phyloP scores from a whole-genome alignment of 768 basidiomycete genomes.

The Gautieria morchelliformis region DNA sequence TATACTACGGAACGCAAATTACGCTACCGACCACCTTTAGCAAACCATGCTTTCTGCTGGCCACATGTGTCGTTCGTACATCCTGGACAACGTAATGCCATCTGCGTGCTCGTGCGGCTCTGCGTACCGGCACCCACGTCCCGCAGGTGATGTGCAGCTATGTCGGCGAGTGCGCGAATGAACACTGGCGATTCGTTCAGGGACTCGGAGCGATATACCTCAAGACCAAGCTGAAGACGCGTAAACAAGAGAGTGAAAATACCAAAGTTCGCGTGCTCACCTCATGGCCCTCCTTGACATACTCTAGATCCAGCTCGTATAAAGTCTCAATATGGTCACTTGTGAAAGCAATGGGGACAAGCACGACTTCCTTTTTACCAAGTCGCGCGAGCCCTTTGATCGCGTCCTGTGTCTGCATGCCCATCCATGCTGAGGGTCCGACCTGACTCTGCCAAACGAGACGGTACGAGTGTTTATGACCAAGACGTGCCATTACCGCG shows the following conservation, averaged over 20 bases:
- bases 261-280: constrained; percentile 31
- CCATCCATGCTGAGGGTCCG: constrained; percentile 97
- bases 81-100: constrained; percentile 85
- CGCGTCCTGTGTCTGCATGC: constrained; percentile 88
- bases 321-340: constrained; percentile 99
- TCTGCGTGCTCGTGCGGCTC: constrained; percentile 65
- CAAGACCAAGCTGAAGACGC: constrained; percentile 68
- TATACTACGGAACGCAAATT: background rate
- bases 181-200: constrained; percentile 95
- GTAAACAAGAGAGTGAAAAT: background rate
- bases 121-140: constrained; percentile 44
- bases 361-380: constrained; percentile 64
- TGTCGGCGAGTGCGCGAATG: constrained; percentile 88
- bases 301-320: constrained; percentile 93
- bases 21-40: constrained; percentile 45
- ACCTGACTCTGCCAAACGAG: constrained; percentile 98
- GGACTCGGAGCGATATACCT: constrained; percentile 81
- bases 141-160: constrained; percentile 70
- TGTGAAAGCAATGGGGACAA: constrained; percentile 97
- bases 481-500: constrained; percentile 84
- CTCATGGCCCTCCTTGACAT: constrained; percentile 82
- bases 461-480: constrained; percentile 77
- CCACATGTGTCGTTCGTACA: constrained; percentile 86
- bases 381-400: constrained; percentile 77
- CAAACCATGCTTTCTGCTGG: constrained; percentile 85